phyloP scores from a whole-genome alignment of 257 asterid species.

The Rauvolfia tetraphylla region DNA sequence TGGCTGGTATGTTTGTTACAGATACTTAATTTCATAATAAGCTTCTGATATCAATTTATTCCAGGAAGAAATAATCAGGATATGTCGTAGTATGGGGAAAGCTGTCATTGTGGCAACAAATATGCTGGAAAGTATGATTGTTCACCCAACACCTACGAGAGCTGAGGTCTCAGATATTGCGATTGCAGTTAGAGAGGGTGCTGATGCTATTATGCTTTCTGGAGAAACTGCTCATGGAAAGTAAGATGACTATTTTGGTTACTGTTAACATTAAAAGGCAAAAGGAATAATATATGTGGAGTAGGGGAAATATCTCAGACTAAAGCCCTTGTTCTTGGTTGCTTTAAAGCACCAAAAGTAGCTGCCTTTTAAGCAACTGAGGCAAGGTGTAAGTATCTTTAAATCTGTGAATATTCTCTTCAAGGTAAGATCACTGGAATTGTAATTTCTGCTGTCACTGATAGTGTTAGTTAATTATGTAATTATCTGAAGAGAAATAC shows the following conservation, averaged over 20 bases:
- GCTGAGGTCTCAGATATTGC: constrained; percentile 99
- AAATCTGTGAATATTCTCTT: not conserved
- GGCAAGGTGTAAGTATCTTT: not conserved
- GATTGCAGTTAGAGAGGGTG: constrained; percentile 91
- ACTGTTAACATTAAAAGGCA: not conserved
- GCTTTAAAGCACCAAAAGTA: too few species aligned
- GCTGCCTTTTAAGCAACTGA: too few species aligned
- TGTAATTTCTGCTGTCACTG: not conserved
- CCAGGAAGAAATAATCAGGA: constrained; percentile 87
- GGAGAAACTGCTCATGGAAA: constrained; percentile 99
- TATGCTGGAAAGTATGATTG: constrained; percentile 99
- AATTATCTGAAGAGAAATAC: not conserved
- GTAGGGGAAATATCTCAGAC: not conserved
- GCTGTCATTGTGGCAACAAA: constrained; percentile 98
- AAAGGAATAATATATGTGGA: not conserved
- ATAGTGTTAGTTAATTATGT: not conserved
- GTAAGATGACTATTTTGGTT: constrained; percentile 39
- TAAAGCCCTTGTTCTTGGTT: too few species aligned
- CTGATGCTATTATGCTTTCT: constrained; percentile 99
- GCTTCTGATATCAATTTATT: constrained; percentile 15
- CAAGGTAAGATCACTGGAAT: not conserved
- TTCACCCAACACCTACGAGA: constrained; percentile 95
- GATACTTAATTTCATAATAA: not conserved
- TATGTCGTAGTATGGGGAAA: constrained; percentile 98
- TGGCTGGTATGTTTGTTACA: not conserved